Evolutionary conservation across 2,329 filamentous ascomycete genomes (phyloP).

Genomic region (Epichloe scottii): DNA sequence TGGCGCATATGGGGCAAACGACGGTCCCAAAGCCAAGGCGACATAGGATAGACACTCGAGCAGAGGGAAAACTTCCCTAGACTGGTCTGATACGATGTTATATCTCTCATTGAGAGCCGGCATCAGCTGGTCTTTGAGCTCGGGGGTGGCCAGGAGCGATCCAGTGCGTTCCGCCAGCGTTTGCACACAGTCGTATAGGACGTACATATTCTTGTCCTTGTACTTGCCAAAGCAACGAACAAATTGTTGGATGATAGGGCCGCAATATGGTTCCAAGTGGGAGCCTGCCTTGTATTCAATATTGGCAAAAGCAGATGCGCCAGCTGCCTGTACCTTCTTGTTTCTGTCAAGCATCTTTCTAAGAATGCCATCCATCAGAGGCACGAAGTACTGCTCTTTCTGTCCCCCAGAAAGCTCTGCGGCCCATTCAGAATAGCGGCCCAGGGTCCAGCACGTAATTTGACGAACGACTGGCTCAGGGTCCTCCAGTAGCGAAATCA

Average conservation of each 20-base stretch:
- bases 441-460: conserved; percentile 96
- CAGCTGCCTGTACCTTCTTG: conserved; percentile 96
- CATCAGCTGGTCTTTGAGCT: conserved; percentile 81
- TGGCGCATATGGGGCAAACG: conserved; percentile 73
- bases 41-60: conserved; percentile 96
- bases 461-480: conserved; percentile 81
- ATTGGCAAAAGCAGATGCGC: conserved; percentile 89
- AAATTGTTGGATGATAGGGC: conserved; percentile 83
- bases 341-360: conserved; percentile 92
- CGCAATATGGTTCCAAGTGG: conserved; percentile 70
- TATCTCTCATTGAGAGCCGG: conserved; percentile 82
- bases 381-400: conserved; percentile 72
- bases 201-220: conserved; percentile 98
- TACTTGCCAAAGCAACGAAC: conserved; percentile 87
- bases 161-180: conserved; percentile 89
- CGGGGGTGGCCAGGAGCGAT: conserved; percentile 62
- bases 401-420: conserved; percentile 58
- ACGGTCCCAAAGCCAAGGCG: conserved; percentile 67
- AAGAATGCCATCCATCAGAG: conserved; percentile 93
- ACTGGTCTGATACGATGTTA: conserved; percentile 76
- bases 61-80: conserved; percentile 84
- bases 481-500: conserved; percentile 77
- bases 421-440: conserved; percentile 87
- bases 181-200: conserved; percentile 96
- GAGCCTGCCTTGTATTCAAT: conserved; percentile 86